Conservation (phyloP, 2,329 filamentous ascomycete species). For the Nemania serpens region DNA sequence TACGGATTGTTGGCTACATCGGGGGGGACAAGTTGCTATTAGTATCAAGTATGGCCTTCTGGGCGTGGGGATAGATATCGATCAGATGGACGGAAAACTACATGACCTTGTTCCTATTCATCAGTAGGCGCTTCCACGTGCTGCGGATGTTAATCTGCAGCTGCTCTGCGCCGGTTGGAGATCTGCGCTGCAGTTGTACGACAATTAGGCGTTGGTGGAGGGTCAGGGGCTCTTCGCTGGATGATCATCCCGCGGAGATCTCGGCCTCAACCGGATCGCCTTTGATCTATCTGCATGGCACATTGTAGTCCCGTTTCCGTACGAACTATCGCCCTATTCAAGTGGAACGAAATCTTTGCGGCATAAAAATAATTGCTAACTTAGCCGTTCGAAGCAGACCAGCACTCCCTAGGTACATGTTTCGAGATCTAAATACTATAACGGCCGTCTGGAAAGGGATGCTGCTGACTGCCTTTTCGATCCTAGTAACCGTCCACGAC, state of each 20-base stretch:
- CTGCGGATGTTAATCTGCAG: neutral
- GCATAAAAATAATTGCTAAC: neutral
- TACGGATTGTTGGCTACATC: conserved; percentile 33
- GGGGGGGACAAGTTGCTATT: conserved; percentile 31
- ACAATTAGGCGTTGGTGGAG: neutral
- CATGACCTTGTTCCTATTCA: neutral
- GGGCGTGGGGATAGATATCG: conserved; percentile 34
- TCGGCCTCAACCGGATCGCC: conserved; percentile 25
- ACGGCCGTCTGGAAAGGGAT: too few species aligned
- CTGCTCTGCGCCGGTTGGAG: neutral
- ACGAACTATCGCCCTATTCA: neutral
- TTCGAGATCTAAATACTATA: too few species aligned
- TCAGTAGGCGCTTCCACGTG: neutral
- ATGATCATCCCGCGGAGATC: conserved; percentile 14
- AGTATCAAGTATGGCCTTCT: conserved; percentile 33
- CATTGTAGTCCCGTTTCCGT: neutral
- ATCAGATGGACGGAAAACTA: conserved; percentile 20
- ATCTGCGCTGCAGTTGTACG: neutral
- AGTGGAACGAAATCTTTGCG: neutral
- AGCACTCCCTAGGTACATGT: too few species aligned
- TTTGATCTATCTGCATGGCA: neutral
- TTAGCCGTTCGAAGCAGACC: too few species aligned
- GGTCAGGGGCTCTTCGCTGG: neutral
- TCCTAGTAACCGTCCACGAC: too few species aligned
- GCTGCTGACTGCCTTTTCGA: too few species aligned